phyloP scores from a whole-genome alignment of 73 alveolate species.

The Paraurostyla sp. region DNA sequence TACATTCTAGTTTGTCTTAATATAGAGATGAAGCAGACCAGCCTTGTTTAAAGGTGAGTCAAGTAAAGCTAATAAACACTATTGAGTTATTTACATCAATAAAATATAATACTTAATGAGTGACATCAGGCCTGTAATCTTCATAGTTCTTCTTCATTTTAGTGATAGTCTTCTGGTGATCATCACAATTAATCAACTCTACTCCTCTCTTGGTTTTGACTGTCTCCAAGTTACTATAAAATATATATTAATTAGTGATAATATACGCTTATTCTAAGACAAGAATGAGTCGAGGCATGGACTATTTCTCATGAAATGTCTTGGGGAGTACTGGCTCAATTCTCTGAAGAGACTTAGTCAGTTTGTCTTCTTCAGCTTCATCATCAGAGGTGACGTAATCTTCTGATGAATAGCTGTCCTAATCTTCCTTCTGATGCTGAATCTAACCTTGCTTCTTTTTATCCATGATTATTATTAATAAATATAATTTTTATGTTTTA shows the following conservation, averaged over 20 bases:
- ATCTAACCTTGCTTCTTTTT: neutral
- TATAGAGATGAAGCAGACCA: conserved; percentile 89
- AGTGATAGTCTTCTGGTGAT: conserved; percentile 71
- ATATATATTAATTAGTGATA: too few relatives aligned
- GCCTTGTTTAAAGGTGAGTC: conserved; percentile 97
- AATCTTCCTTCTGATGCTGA: neutral
- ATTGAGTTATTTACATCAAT: neutral
- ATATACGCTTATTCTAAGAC: conserved; percentile 47
- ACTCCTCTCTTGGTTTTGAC: conserved; percentile 83
- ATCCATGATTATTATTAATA: neutral
- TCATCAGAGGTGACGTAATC: conserved; percentile 32
- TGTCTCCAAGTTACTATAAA: conserved; percentile 64
- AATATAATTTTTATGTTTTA: neutral
- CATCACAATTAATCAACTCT: conserved; percentile 86
- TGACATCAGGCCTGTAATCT: conserved; percentile 96
- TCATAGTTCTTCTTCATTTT: conserved; percentile 88
- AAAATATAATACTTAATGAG: conserved; percentile 75
- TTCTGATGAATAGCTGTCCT: neutral
- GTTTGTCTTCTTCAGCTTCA: neutral
- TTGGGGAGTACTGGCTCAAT: conserved; percentile 66
- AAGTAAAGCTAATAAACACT: conserved; percentile 90
- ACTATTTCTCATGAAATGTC: conserved; percentile 70
- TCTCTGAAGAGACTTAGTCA: conserved; percentile 7
- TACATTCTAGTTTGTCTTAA: conserved; percentile 89
- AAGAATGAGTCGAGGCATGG: conserved; percentile 71